phyloP scores from a whole-genome alignment of 352 stramenopile species.

The Phytophthora sp. region DNA sequence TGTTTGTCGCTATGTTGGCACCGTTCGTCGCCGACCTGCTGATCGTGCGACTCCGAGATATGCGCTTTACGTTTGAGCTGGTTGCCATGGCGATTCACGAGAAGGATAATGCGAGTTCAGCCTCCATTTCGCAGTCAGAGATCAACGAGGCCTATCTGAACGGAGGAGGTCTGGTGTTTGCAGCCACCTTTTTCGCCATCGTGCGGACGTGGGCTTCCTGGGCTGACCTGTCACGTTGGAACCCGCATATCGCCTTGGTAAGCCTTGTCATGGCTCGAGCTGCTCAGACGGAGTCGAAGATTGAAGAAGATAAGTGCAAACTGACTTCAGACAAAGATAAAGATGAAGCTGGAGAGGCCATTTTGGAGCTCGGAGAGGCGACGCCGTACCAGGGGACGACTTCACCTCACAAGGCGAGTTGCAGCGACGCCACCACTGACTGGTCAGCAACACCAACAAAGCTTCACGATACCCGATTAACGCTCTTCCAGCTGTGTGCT shows the following conservation, averaged over 20 bases:
- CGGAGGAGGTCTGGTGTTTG: slow-evolving; percentile 12
- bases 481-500: neutral
- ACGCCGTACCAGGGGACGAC: slow-evolving; percentile 14
- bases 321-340: neutral
- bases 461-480: neutral
- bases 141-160: slow-evolving; percentile 28
- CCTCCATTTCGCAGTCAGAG: slow-evolving; percentile 36
- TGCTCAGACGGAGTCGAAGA: neutral
- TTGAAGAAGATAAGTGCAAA: neutral
- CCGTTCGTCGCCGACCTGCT: slow-evolving; percentile 45
- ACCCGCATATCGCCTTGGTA: slow-evolving; percentile 14
- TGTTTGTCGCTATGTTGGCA: slow-evolving; percentile 30
- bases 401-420: slow-evolving; percentile 8
- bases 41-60: slow-evolving; percentile 39
- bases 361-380: slow-evolving; percentile 9
- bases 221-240: slow-evolving; percentile 41
- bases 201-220: slow-evolving; percentile 19
- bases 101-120: slow-evolving; percentile 27
- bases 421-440: slow-evolving; percentile 11
- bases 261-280: neutral
- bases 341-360: neutral
- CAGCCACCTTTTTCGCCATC: slow-evolving; percentile 24
- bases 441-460: neutral
- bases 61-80: slow-evolving; percentile 58
- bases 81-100: slow-evolving; percentile 44